These are phyloP conservation scores for Leucosporidium scottii DNA, from an alignment of 768 basidiomycete species.

Conservation along the genomic window DNA sequence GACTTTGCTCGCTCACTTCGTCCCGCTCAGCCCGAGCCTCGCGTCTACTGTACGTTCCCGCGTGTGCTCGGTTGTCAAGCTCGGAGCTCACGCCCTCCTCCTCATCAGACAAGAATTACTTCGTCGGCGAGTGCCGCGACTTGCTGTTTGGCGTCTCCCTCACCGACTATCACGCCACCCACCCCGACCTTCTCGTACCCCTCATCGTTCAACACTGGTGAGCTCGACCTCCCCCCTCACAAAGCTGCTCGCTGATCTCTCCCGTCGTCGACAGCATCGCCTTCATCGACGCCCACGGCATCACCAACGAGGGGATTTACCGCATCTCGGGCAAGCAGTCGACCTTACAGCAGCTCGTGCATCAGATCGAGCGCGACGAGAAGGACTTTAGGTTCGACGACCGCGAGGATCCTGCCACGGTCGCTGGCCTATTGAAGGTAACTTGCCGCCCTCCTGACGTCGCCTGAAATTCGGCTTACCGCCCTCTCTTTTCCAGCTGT, in stretches of 20 bases:
- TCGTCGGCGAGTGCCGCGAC: conserved; percentile 34
- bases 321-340: conserved; percentile 31
- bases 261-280: conserved; percentile 9
- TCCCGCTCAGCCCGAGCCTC: neutral
- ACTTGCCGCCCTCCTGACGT: too few relatives aligned
- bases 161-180: conserved; percentile 31
- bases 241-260: fast-evolving
- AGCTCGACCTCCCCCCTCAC: neutral
- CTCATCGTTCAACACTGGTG: conserved; percentile 30
- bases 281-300: conserved; percentile 27
- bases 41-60: conserved; percentile 20
- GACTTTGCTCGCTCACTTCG: too few relatives aligned
- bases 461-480: too few relatives aligned
- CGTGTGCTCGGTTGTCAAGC: neutral
- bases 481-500: conserved; percentile 22
- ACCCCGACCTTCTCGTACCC: conserved; percentile 24
- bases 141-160: conserved; percentile 36
- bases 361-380: conserved; percentile 36
- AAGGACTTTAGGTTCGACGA: conserved; percentile 30
- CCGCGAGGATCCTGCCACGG: conserved; percentile 28
- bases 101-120: conserved; percentile 22
- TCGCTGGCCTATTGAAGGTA: conserved; percentile 35
- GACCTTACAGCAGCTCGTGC: conserved; percentile 31
- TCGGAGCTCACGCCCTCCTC: neutral
- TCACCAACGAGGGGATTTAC: conserved; percentile 37